Evolutionary conservation across 345 rosid genomes (phyloP), one percentile per base, ranked within the genome.

Genomic region (Passiflora organensis): DNA sequence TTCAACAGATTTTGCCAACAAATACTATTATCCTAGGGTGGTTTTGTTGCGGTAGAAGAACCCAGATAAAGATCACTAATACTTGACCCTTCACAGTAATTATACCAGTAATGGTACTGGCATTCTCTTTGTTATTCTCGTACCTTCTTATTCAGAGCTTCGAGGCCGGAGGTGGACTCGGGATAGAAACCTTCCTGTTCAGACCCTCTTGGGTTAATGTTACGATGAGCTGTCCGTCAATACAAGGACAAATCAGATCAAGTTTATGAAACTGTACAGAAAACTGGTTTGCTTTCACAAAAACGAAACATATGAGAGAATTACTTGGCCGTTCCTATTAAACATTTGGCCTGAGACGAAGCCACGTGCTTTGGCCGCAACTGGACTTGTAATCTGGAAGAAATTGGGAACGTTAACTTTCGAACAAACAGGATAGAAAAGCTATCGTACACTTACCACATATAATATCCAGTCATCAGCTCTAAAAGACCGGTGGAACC

Each of bases 401-500:
- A 32, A 11, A 20, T 1, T 0, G 10, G 6, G 47, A 32, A 37
- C 6, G 19, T 47, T 24, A 58, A 37, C 15, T 13, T 22, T 62
- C 45, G 51, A 32, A 16, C 17, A 32, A 20, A n/a, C 17, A 23
- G 16, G 25, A 42, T 13, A 42, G 36, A 39, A 22, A 36, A 10
- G 50, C 18, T 6, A 43, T 28, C 17, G 36, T 34, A 50, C 12
- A 70, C 71, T 65, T 83, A 82, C 99, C 76, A 74, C 94, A 65
- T 72, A 93, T 38, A 93, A 72, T 44, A 93, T 67, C 97, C 99
- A 93, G 67, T 93, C 97, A 67, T 93, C 97, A 17, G 97, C 97
- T 74, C 85, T 85, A 28, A 84, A 39, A 14, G 82, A 70, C 63
- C 84, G 76, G 72, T 93, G 99, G 73, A 86, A 93, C 94, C 97